A percentile compares a stretch with the other conserved stretches of the same genome.
These are phyloP conservation scores for Zoysia matrella DNA, from an alignment of 202 grass and related monocot species.

Conservation along the genomic window DNA sequence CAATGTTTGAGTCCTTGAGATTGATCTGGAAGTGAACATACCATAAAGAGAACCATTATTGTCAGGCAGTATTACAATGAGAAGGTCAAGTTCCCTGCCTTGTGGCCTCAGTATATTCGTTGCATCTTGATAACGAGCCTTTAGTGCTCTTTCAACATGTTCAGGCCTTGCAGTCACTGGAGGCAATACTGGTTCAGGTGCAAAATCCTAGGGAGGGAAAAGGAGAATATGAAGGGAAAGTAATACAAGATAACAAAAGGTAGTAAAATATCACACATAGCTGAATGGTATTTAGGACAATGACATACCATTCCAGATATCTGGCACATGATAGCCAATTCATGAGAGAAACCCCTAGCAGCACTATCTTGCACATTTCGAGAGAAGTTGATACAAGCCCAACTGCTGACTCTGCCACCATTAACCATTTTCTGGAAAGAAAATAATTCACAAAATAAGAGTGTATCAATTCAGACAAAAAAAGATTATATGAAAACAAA, in stretches of 20 bases:
- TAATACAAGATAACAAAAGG: conserved; percentile 17
- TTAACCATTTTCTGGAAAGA: conserved; percentile 91
- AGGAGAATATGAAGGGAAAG: neutral
- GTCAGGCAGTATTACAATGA: conserved; percentile 94
- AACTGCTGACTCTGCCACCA: conserved; percentile 81
- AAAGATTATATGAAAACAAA: neutral
- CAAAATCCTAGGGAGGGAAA: conserved; percentile 65
- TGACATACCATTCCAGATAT: conserved; percentile 90
- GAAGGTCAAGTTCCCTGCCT: conserved; percentile 81
- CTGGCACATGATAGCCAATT: conserved; percentile 93
- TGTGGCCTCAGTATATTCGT: conserved; percentile 77
- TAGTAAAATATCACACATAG: conserved; percentile 9
- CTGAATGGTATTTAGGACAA: conserved; percentile 29
- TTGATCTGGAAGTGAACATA: conserved; percentile 45
- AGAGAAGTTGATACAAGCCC: conserved; percentile 94
- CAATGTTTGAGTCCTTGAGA: conserved; percentile 5
- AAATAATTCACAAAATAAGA: conserved; percentile 19
- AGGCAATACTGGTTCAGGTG: conserved; percentile 72
- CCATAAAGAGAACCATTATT: conserved; percentile 34
- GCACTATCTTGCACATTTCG: conserved; percentile 76
- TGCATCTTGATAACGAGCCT: conserved; percentile 31
- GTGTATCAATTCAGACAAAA: conserved; percentile 10
- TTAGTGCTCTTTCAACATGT: conserved; percentile 8
- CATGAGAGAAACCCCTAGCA: conserved; percentile 77
- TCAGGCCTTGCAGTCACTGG: conserved; percentile 80